Base-by-base conservation (phyloP, 306 rosid genomes). In the Malus sieversii region DNA sequence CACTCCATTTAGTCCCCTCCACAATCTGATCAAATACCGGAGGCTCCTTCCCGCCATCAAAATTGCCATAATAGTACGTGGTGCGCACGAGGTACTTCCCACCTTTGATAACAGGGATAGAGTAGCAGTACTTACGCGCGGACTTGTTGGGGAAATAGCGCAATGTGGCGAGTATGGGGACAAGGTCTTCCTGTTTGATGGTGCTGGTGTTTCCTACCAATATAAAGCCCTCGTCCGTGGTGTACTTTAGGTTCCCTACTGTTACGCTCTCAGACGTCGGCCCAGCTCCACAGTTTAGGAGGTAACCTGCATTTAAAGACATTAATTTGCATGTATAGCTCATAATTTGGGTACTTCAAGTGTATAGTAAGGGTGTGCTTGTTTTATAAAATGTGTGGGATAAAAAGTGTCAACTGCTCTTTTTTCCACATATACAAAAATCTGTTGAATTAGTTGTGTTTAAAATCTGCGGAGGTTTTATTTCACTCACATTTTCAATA, bases 21-120 rank as follows among this genome's bases (percentile, higher is more conserved):
- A 94, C 83, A 20, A 94, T 88, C 81, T 90, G 98, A 57, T 94
- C 95, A 11, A 94, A 94, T 60, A 94, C 93, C 8, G 98, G 96
- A 1, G 98, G 98, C 70, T 74, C 78, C 4, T 81, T 74, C 60
- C 88, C 87, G 32, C 93, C 98, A 64, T 94, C 96, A 74, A 82
- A 90, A 29, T 83, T 82, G 12, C 98, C 98, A 70, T 91, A 94
- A 71, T 88, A 94, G 75, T 82, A 94, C 23, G 88, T 72, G 10
- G 95, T 90, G 76, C 82, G 81, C 40, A 94, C 85, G 0, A 92
- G 79, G 79, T 91, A 94, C 58, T 88, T 88, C 12, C 79, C 84
- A 4, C 87, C 89, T 73, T 80, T 79, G 68, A 71, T 52, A 15
- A 80, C 94, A 0, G 98, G 95, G n/a, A 94, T 45, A 23, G 77